Evolutionary conservation across 768 basidiomycete species (phyloP).

Genomic region (Leccinum subtestaceum): DNA sequence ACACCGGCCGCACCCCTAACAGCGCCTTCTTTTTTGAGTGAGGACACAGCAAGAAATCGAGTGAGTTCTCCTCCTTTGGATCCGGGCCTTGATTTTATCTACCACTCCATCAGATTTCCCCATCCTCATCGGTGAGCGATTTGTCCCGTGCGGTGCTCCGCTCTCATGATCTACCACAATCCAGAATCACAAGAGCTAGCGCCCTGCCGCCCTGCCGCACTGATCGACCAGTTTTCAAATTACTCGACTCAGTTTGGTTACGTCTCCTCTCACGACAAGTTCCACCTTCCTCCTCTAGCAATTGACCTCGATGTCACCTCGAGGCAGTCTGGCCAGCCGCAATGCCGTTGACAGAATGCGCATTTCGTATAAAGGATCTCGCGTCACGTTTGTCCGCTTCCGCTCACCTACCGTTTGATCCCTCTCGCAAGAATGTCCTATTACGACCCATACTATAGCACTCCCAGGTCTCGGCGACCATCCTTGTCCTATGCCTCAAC

Average conservation of each 20-base stretch:
- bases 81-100: neutral
- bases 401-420: slow-evolving; percentile 3
- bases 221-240: slow-evolving; percentile 25
- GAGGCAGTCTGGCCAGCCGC: slow-evolving; percentile 25
- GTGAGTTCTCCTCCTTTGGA: neutral
- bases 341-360: slow-evolving; percentile 11
- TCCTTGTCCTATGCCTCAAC: slow-evolving; percentile 34
- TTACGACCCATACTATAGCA: slow-evolving; percentile 39
- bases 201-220: slow-evolving; percentile 6
- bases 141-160: slow-evolving; percentile 23
- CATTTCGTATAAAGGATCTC: slow-evolving; percentile 25
- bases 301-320: slow-evolving; percentile 29
- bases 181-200: slow-evolving; percentile 1
- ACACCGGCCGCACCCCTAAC: slow-evolving; percentile 11
- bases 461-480: slow-evolving; percentile 31
- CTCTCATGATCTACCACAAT: slow-evolving; percentile 5
- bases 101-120: neutral
- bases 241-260: slow-evolving; percentile 10
- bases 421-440: slow-evolving; percentile 37
- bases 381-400: neutral
- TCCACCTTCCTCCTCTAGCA: slow-evolving; percentile 15
- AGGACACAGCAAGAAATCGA: neutral
- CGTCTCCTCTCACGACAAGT: slow-evolving; percentile 10
- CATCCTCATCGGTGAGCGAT: neutral
- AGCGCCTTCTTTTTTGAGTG: slow-evolving; percentile 2